Evolutionary conservation across 495 filamentous ascomycete genomes (phyloP).

Genomic region (Viridothelium virens): DNA sequence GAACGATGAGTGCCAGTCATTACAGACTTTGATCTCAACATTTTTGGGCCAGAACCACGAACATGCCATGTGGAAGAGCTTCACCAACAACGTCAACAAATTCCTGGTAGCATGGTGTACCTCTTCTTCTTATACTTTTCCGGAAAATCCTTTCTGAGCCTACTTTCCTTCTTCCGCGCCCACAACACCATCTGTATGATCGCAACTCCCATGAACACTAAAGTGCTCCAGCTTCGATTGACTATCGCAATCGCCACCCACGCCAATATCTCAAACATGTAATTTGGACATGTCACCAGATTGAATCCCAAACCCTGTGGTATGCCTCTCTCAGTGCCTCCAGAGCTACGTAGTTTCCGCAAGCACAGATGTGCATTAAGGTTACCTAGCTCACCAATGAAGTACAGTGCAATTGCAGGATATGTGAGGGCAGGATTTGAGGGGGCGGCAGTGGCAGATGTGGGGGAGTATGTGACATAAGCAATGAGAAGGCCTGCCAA

Average conservation of each 20-base stretch:
- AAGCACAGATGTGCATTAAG: conserved; percentile 69
- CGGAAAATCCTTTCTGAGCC: conserved; percentile 81
- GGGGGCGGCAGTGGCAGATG: conserved; percentile 47
- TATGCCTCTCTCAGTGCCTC: conserved; percentile 78
- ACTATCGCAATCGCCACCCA: conserved; percentile 74
- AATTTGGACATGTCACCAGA: conserved; percentile 91
- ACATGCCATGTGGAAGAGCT: neutral
- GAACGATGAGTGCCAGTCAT: neutral
- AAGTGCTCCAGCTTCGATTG: conserved; percentile 65
- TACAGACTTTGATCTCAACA: neutral
- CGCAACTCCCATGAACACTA: conserved; percentile 62
- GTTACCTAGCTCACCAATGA: conserved; percentile 71
- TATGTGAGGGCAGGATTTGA: conserved; percentile 47
- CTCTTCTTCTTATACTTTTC: conserved; percentile 86
- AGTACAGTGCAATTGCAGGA: conserved; percentile 58
- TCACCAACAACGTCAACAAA: conserved; percentile 37
- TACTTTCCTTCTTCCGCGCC: conserved; percentile 87
- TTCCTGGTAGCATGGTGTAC: conserved; percentile 66
- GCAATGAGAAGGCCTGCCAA: conserved; percentile 74
- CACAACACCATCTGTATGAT: conserved; percentile 70
- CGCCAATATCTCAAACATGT: conserved; percentile 81
- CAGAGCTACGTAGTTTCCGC: conserved; percentile 63
- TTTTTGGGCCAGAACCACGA: too few species aligned
- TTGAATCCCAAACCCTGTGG: conserved; percentile 79
- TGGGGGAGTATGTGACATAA: conserved; percentile 75